Base-by-base conservation (phyloP, 2,329 filamentous ascomycete genomes). In the Emericellopsis atlantica region DNA sequence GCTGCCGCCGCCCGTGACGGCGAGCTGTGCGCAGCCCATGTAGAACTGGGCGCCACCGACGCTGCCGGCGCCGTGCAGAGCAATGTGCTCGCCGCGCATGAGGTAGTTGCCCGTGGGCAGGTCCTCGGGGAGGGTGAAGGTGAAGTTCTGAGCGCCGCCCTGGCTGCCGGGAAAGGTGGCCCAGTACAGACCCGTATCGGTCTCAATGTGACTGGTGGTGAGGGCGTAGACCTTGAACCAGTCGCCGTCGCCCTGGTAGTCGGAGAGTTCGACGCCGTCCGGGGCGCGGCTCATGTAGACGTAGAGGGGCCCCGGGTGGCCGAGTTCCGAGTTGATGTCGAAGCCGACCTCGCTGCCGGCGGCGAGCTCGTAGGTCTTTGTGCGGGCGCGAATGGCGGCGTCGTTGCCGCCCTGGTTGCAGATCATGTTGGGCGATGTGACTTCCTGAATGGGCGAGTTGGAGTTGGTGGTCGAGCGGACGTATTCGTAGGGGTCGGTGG, bases 401-500 rank as follows among this genome's bases (percentile, higher is more conserved):
- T 55, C 55, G 36, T 54, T 48, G 23, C 53, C 55, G 36, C 56
- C 57, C 33, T 51, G 48, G 50, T 62, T 61, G 50, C 57, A 62
- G 36, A 58, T 43, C 39, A 63, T 52, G 45, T 47, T 54, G 41
- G 52, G 54, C 42, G 55, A 53, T 35, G 62, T 51, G 40, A 60
- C 53, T 46, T 60, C 56, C 41, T 46, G 47, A 50, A 60, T 59
- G 37, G 58, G 54, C 10, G 58, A 59, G 54, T 56, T 59, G 51
- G 50, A 51, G 52, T 62, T 63, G 46, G 56, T 61, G 49, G 64
- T 64, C 43, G 48, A 53, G 45, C 70, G 66, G 48, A 72, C 64
- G 57, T 71, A 72, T 36, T 59, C 57, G 52, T 61, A 66, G 5
- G 70, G 56, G 41, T 64, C 60, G 40, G 66, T 62, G 39, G 59